Evolutionary conservation across 768 basidiomycete genomes (phyloP), one percentile per base, ranked within the genome.

Genomic region (Mycena venus): DNA sequence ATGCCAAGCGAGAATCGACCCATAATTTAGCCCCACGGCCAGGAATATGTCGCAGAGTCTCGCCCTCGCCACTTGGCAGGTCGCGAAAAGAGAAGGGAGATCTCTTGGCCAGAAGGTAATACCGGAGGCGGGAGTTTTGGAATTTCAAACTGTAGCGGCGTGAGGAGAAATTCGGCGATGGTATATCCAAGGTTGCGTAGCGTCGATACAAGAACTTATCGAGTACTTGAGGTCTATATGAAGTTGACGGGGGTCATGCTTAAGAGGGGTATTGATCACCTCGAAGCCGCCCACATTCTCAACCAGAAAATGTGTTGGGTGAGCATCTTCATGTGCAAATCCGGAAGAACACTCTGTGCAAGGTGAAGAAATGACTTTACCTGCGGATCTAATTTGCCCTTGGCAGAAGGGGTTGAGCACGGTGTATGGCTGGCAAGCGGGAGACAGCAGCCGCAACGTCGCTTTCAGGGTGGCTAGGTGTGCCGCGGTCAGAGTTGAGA

Each of bases 241-340:
- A 12, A 3, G 3, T 51, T 51, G 9, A 51, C n/a, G n/a, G n/a
- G n/a, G 21, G 5, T 51, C 27, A 23, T 25, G n/a, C 19, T n/a
- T 23, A 12, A 25, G 27, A 21, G 23, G 70, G 70, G 76, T 29
- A 36, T 32, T 47, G 59, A 80, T 17, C 49, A 94, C 95, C 91
- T 95, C 93, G 76, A 96, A 96, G 10, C 94, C 94, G 12, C 91
- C 93, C 4, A 96, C 95, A 76, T 96, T 96, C 79, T 96, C 95
- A 11, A 96, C 85, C 14, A 96, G 86, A 12, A 96, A 79, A 70
- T 87, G 88, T 4, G 82, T 83, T 6, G 95, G 95, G 68, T 91
- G 89, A 5, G 81, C 82, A 40, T 84, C 78, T 11, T 77, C 79
- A 5, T 75, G 70, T 11, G 84, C 89, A 62, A 96, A 80, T 31